phyloP scores from a whole-genome alignment of 257 asterid species.

The Solanum peruvianum region DNA sequence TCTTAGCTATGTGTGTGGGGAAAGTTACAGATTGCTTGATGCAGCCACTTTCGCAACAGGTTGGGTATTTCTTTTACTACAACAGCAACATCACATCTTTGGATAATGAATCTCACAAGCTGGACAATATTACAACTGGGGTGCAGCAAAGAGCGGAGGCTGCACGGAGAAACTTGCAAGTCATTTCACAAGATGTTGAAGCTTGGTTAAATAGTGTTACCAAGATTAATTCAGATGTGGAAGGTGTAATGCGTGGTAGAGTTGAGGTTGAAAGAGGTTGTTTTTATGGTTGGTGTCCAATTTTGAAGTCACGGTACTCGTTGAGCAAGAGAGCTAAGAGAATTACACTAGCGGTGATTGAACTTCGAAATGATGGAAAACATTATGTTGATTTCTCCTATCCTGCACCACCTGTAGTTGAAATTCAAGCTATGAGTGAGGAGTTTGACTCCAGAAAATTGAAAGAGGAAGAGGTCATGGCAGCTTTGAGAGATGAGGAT shows the following conservation, averaged over 20 bases:
- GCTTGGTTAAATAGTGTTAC: background rate
- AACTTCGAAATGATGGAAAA: background rate
- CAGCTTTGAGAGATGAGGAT: background rate
- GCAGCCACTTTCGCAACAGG: background rate
- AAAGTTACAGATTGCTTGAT: background rate
- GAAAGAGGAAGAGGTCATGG: background rate
- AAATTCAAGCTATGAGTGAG: background rate
- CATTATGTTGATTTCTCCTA: background rate
- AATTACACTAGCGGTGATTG: background rate
- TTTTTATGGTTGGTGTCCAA: background rate
- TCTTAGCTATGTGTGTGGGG: background rate
- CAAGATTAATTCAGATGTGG: background rate
- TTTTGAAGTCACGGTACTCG: background rate
- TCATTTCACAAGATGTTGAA: background rate
- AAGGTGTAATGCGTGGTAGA: background rate
- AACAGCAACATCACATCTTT: background rate
- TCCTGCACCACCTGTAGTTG: background rate
- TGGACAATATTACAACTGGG: background rate
- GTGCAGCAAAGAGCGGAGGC: background rate
- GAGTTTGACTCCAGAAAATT: background rate
- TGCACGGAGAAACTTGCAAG: background rate
- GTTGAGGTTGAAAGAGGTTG: background rate
- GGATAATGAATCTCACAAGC: background rate
- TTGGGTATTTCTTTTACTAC: background rate
- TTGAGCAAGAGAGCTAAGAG: conserved; percentile 1